phyloP scores from a whole-genome alignment of 768 basidiomycete genomes.

The Lentinula sp. region DNA sequence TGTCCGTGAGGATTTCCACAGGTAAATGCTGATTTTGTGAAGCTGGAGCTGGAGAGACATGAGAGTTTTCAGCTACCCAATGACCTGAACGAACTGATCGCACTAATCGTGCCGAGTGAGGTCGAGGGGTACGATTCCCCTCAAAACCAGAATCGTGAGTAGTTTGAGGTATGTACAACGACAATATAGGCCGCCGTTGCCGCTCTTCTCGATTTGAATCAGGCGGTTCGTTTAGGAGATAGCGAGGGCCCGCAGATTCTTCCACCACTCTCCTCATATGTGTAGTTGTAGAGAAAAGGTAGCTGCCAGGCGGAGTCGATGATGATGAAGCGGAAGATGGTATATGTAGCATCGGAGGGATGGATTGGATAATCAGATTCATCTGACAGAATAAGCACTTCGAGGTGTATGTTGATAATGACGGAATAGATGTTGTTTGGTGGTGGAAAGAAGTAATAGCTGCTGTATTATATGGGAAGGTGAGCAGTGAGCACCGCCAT shows the following conservation, averaged over 20 bases:
- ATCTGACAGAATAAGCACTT: no score
- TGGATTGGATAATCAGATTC: no score
- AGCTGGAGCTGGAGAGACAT: background rate
- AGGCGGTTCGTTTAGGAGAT: no score
- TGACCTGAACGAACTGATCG: background rate
- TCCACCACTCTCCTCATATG: no score
- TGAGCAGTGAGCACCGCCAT: background rate
- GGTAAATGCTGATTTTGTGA: background rate
- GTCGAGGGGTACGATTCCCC: background rate
- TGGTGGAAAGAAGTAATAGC: background rate
- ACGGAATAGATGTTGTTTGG: background rate
- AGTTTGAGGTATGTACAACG: background rate
- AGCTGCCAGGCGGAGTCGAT: no score
- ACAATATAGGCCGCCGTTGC: background rate
- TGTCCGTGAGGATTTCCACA: background rate
- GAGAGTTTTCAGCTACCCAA: background rate
- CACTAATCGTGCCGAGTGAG: background rate
- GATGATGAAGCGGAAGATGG: no score
- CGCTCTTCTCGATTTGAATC: background rate
- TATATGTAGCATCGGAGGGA: no score
- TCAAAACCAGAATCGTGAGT: background rate
- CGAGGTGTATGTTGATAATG: no score
- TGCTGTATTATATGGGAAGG: background rate
- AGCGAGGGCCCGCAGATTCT: no score
- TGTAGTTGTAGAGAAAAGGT: no score